These are phyloP conservation scores for Boletellus sp. DNA, from an alignment of 768 basidiomycete genomes.

Conservation along the genomic window DNA sequence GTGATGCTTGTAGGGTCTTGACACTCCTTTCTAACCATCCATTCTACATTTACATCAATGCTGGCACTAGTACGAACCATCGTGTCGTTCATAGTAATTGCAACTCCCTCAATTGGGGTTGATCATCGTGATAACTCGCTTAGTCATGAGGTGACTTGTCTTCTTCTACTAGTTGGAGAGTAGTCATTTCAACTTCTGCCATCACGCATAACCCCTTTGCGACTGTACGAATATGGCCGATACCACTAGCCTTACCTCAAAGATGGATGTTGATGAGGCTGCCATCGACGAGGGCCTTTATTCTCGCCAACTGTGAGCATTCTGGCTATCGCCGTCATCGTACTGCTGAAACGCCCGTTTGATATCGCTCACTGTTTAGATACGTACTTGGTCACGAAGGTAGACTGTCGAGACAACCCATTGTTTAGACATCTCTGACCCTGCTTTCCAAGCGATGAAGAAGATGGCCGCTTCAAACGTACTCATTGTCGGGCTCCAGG, in stretches of 20 bases:
- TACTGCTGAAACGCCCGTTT: constrained; percentile 11
- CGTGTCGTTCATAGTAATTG: no score
- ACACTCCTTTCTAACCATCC: no score
- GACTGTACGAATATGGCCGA: constrained; percentile 33
- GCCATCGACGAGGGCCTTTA: constrained; percentile 92
- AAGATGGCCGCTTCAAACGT: constrained; percentile 96
- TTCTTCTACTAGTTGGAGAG: no score
- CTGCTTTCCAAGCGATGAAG: constrained; percentile 83
- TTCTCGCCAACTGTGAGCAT: constrained; percentile 84
- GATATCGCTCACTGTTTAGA: constrained; percentile 37
- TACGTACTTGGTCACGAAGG: constrained; percentile 98
- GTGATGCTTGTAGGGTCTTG: no score
- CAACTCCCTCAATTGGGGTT: no score
- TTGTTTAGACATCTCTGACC: constrained; percentile 15
- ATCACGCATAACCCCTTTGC: constrained; percentile 2
- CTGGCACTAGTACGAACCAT: no score
- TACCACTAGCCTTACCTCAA: constrained; percentile 33
- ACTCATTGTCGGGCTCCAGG: constrained; percentile 86
- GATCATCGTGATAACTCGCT: background rate
- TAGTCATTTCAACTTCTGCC: constrained; percentile 5
- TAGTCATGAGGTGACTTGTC: background rate
- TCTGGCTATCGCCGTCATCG: constrained; percentile 13
- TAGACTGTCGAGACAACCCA: constrained; percentile 23
- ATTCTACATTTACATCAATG: no score
- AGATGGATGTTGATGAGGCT: constrained; percentile 84